These are phyloP conservation scores for Sporothrix euskadiensis DNA, from an alignment of 2,329 filamentous ascomycete genomes.

Conservation along the genomic window DNA sequence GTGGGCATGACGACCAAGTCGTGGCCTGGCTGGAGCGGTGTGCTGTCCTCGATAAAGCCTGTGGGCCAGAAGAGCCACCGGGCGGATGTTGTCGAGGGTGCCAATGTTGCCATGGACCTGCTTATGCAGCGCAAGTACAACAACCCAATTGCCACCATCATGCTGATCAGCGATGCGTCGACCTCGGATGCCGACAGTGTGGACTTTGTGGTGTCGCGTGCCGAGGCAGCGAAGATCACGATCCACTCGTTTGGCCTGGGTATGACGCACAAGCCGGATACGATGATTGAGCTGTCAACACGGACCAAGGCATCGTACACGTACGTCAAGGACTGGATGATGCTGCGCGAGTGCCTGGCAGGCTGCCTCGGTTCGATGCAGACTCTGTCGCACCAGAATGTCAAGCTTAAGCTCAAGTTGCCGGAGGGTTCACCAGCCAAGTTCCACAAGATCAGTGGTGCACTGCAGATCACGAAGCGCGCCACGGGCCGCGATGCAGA, in stretches of 20 bases:
- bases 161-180: slow-evolving; percentile 96
- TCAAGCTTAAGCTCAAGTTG: slow-evolving; percentile 88
- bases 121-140: slow-evolving; percentile 96
- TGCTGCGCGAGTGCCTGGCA: slow-evolving; percentile 93
- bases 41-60: slow-evolving; percentile 83
- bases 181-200: slow-evolving; percentile 93
- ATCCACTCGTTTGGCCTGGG: slow-evolving; percentile 97
- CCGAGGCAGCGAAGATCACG: slow-evolving; percentile 94
- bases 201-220: slow-evolving; percentile 94
- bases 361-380: slow-evolving; percentile 91
- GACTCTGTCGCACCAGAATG: slow-evolving; percentile 95
- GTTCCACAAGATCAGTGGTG: slow-evolving; percentile 97
- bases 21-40: slow-evolving; percentile 87
- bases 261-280: slow-evolving; percentile 96
- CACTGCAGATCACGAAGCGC: slow-evolving; percentile 92
- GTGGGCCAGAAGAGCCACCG: slow-evolving; percentile 96
- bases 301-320: slow-evolving; percentile 96
- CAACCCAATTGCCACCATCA: slow-evolving; percentile 91
- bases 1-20: slow-evolving; percentile 98
- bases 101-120: slow-evolving; percentile 97
- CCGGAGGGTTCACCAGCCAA: slow-evolving; percentile 97
- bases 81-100: slow-evolving; percentile 94
- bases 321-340: slow-evolving; percentile 99
- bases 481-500: slow-evolving; percentile 94
- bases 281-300: slow-evolving; percentile 95